Evolutionary conservation across 257 asterid species (phyloP), one percentile per base, ranked within the genome.

Genomic region (Nicotiana attenuata): DNA sequence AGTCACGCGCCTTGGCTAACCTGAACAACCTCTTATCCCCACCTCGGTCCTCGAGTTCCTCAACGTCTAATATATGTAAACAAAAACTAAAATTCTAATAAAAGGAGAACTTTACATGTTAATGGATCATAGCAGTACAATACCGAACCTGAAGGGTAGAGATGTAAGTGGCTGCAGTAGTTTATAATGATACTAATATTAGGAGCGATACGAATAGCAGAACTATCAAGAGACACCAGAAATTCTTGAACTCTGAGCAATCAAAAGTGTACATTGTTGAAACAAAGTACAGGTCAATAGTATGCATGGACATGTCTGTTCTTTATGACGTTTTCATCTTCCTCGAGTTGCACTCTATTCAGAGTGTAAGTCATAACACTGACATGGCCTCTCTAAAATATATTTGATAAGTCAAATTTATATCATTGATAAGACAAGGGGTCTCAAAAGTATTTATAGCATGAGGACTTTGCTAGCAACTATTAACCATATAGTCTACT

Each of bases 81-180:
- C 55, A 68, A 35, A 68, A 35, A 7, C 10, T 11, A 24, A 68
- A 69, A 20, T 69, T 69, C 59, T 69, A 69, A 41, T 41, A 15
- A 41, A 45, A 45, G 78, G 56, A 45, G 31, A 45, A 71, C 33
- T 57, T 19, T 57, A 69, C 33, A 69, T 41, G 77, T 69, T 20
- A 41, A 69, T 41, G 77, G 33, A 69, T 69, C 78, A n/a, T 41
- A 69, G 78, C 57, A 52, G 78, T 45, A 22, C 78, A 71, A 71
- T 71, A 3, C 38, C 7, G 60, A 22, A 71, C 77, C 57, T 69
- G 22, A 41, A 69, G 77, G 38, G 38, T 22, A 22, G 20, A 45
- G 38, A 45, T 71, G 60, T 45, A 71, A 71, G 45, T 45, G 78
- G 78, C 2, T 45, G 78, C 60, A 45, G 60, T 22, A 71, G 20